Evolutionary conservation across 2,329 filamentous ascomycete species (phyloP).

Genomic region (Ramularia collo-cygni): DNA sequence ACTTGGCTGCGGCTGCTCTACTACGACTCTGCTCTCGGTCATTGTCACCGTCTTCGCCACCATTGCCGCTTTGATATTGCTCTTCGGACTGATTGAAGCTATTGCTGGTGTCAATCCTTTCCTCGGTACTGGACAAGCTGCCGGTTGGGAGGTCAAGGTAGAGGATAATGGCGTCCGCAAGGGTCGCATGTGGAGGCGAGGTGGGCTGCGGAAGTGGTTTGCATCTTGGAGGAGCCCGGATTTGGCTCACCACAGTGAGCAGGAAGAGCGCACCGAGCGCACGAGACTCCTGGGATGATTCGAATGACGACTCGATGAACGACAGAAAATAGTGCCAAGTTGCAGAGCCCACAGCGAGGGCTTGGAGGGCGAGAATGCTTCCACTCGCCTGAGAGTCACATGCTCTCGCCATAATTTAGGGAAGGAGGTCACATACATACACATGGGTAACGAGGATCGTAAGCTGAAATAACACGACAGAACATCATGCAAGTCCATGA

Average conservation of each 20-base stretch:
- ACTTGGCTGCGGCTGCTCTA: conserved; percentile 41
- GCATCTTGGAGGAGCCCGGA: conserved; percentile 8
- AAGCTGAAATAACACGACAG: too few relatives aligned
- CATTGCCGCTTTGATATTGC: conserved; percentile 31
- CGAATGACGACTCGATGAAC: neutral
- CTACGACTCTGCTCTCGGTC: conserved; percentile 39
- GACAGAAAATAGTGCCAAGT: too few relatives aligned
- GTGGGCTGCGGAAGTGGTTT: conserved; percentile 11
- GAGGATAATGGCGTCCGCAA: conserved; percentile 22
- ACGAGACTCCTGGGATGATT: conserved; percentile 23
- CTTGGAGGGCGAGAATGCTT: too few relatives aligned
- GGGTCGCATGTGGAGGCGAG: conserved; percentile 19
- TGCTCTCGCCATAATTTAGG: too few relatives aligned
- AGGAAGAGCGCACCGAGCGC: conserved; percentile 28
- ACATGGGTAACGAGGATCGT: too few relatives aligned
- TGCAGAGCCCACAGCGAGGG: too few relatives aligned
- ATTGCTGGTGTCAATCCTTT: conserved; percentile 19
- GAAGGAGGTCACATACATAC: too few relatives aligned
- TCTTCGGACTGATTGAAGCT: conserved; percentile 26
- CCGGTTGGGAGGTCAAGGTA: conserved; percentile 26
- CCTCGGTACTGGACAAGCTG: conserved; percentile 24
- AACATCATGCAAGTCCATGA: too few relatives aligned
- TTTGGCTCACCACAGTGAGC: conserved; percentile 30
- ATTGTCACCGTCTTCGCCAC: conserved; percentile 39
- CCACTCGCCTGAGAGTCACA: too few relatives aligned